These are phyloP conservation scores for Hemerocallis citrina DNA, from an alignment of 106 monocot species.

Conservation along the genomic window DNA sequence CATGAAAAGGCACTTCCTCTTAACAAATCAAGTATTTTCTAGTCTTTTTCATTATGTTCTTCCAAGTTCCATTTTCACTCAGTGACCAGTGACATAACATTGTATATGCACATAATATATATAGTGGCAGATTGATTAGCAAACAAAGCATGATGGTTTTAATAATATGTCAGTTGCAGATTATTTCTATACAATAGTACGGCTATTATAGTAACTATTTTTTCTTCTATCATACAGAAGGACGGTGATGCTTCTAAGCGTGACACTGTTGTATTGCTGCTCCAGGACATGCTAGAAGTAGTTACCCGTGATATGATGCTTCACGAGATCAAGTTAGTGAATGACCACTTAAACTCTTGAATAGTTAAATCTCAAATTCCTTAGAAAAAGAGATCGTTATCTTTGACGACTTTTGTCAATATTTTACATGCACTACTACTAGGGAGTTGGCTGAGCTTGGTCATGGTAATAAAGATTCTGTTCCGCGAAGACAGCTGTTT, in stretches of 20 bases:
- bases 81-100: no score
- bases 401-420: neutral
- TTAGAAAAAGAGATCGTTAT: neutral
- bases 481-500: slow-evolving; percentile 87
- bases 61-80: no score
- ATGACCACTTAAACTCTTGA: neutral
- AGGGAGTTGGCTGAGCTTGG: slow-evolving; percentile 96
- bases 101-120: neutral
- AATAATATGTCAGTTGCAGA: neutral
- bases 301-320: slow-evolving; percentile 98
- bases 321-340: slow-evolving; percentile 77
- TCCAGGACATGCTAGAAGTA: slow-evolving; percentile 99
- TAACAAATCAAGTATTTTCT: no score
- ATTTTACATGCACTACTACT: slow-evolving; percentile 1
- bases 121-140: neutral
- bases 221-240: slow-evolving; percentile 41
- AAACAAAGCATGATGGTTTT: neutral
- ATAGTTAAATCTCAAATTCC: neutral
- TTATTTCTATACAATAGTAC: neutral
- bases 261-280: slow-evolving; percentile 71
- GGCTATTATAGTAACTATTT: neutral
- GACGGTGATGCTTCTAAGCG: slow-evolving; percentile 70
- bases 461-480: slow-evolving; percentile 88
- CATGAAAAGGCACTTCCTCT: no score
- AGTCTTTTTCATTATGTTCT: no score